phyloP scores from a whole-genome alignment of 1,139 yeast genomes.

The Kluyveromyces sp. region DNA sequence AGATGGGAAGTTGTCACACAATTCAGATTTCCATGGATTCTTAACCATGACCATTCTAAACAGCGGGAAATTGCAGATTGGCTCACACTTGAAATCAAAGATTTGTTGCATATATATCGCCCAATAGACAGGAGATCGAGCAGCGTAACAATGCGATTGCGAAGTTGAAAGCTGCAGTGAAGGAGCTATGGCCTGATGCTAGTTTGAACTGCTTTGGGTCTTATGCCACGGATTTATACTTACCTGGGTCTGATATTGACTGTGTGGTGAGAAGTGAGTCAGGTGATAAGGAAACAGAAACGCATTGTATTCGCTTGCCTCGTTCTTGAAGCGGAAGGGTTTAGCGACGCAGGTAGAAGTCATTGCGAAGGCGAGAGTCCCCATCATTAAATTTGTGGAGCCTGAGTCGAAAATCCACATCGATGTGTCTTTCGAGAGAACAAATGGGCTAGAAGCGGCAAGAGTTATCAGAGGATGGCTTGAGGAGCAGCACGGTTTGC shows the following conservation, averaged over 20 bases:
- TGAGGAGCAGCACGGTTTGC: constrained; percentile 62
- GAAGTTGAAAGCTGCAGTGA: constrained; percentile 50
- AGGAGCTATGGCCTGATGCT: constrained; percentile 69
- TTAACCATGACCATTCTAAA: constrained; percentile 63
- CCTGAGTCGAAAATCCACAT: constrained; percentile 64
- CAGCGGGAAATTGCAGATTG: constrained; percentile 78
- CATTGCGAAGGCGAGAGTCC: constrained; percentile 88
- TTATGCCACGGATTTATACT: constrained; percentile 84
- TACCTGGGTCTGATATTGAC: constrained; percentile 96
- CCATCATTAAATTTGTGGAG: constrained; percentile 89
- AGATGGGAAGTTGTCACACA: constrained; percentile 11
- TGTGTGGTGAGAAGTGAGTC: constrained; percentile 71
- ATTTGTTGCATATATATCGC: constrained; percentile 81
- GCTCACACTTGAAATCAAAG: constrained; percentile 81
- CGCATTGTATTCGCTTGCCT: constrained; percentile 65
- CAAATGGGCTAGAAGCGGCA: constrained; percentile 83
- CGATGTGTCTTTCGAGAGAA: constrained; percentile 86
- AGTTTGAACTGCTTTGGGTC: constrained; percentile 90
- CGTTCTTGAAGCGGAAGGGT: constrained; percentile 53
- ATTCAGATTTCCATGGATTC: constrained; percentile 64
- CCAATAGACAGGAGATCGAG: constrained; percentile 66
- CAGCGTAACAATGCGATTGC: constrained; percentile 62
- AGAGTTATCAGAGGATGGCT: constrained; percentile 72
- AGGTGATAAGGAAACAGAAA: constrained; percentile 63
- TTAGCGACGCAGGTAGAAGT: constrained; percentile 75